Evolutionary conservation across 805 yeast species (phyloP).

Genomic region (Yamadazyma ubonensis): DNA sequence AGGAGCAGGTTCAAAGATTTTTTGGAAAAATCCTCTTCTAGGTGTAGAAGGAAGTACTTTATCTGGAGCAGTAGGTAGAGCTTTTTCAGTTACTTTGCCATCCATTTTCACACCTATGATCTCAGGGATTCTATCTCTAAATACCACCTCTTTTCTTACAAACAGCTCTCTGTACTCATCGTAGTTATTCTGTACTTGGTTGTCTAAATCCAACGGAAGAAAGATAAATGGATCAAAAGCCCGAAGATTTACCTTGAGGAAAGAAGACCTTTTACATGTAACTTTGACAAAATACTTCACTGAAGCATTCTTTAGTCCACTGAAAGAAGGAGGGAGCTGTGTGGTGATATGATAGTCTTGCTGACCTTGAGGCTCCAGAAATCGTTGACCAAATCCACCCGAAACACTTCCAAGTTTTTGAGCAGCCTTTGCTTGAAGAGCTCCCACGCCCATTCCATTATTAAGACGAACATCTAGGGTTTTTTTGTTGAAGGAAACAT

Average conservation of each 20-base stretch:
- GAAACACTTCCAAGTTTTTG: constrained; percentile 9
- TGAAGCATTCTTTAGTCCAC: constrained; percentile 35
- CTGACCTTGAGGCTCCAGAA: too few relatives aligned
- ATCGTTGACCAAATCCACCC: neutral
- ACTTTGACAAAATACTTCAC: constrained; percentile 58
- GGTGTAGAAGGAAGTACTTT: constrained; percentile 22
- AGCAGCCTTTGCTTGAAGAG: constrained; percentile 21
- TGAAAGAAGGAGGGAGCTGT: constrained; percentile 37
- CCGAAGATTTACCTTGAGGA: constrained; percentile 48
- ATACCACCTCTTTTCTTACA: constrained; percentile 41
- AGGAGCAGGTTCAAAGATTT: constrained; percentile 22
- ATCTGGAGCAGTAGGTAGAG: constrained; percentile 17
- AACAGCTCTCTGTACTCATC: constrained; percentile 43
- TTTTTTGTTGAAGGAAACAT: constrained; percentile 29
- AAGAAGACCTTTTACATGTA: constrained; percentile 54
- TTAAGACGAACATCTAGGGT: constrained; percentile 29
- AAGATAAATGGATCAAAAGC: constrained; percentile 51
- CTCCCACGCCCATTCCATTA: constrained; percentile 27
- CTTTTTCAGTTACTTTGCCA: too few relatives aligned
- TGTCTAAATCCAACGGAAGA: constrained; percentile 46
- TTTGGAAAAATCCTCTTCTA: constrained; percentile 28
- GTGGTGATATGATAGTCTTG: constrained; percentile 25
- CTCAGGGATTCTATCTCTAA: constrained; percentile 43
- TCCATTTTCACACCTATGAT: constrained; percentile 38
- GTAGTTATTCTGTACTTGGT: constrained; percentile 17